phyloP scores from a whole-genome alignment of 768 basidiomycete species.

The Tricholoma sp. region DNA sequence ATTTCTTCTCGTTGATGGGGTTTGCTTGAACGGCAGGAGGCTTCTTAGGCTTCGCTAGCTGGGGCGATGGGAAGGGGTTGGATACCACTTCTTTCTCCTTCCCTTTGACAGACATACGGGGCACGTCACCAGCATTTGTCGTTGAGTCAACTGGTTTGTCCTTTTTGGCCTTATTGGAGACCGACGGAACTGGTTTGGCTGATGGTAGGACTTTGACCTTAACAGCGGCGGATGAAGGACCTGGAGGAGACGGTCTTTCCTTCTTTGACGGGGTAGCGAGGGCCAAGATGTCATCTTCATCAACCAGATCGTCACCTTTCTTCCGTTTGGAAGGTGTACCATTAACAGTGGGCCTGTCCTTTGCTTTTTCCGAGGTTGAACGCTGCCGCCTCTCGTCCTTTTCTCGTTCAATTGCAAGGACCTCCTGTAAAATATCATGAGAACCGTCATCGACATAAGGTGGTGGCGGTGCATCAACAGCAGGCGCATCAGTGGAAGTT shows the following conservation, averaged over 20 bases:
- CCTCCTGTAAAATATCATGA: conserved; percentile 75
- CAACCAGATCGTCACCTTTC: conserved; percentile 33
- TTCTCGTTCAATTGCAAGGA: conserved; percentile 73
- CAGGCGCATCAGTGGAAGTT: conserved; percentile 24
- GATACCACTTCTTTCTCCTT: conserved; percentile 62
- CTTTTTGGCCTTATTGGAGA: conserved; percentile 31
- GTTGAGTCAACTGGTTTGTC: conserved; percentile 31
- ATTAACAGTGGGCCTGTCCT: conserved; percentile 31
- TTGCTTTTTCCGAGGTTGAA: conserved; percentile 33
- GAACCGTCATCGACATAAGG: conserved; percentile 78
- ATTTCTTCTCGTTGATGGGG: conserved; percentile 79
- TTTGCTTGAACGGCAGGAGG: conserved; percentile 30
- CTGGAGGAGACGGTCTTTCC: conserved; percentile 40
- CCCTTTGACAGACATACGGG: conserved; percentile 53
- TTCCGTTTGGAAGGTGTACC: conserved; percentile 53
- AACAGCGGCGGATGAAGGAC: conserved; percentile 21
- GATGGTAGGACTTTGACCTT: conserved; percentile 19
- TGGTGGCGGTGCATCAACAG: conserved; percentile 57
- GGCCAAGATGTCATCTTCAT: conserved; percentile 61
- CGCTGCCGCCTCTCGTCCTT: conserved; percentile 52
- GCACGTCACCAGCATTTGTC: conserved; percentile 23
- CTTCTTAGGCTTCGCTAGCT: conserved; percentile 36
- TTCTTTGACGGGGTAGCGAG: conserved; percentile 62
- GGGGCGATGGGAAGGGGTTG: conserved; percentile 21
- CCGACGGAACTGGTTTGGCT: conserved; percentile 19